phyloP scores from a whole-genome alignment of 192 early-diverging fungal species.

The Nowakowskiella sp. region DNA sequence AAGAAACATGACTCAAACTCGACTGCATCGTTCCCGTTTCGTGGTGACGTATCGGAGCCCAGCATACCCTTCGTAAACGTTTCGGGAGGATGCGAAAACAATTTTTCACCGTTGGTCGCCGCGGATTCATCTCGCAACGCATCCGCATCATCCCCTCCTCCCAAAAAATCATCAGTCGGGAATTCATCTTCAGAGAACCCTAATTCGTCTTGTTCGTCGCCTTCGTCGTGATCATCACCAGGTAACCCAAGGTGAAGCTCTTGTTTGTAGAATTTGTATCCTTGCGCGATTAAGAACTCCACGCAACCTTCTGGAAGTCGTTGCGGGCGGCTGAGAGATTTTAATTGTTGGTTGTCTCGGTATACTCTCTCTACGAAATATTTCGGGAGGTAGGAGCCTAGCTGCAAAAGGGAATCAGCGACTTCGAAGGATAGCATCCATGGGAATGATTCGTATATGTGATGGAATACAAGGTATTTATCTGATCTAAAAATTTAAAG shows the following conservation, averaged over 20 bases:
- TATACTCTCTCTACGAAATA: not conserved
- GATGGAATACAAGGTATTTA: not conserved
- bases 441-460: not conserved
- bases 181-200: not conserved
- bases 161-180: not conserved
- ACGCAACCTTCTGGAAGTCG: not conserved
- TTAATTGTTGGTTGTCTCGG: not conserved
- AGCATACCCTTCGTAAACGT: not conserved
- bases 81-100: not conserved
- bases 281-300: not conserved
- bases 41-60: not conserved
- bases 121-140: too few species aligned
- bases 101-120: not conserved
- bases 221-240: not conserved
- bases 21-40: not conserved
- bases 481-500: not conserved
- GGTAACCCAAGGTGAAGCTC: not conserved
- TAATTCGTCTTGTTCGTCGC: too few species aligned
- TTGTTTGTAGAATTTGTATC: not conserved
- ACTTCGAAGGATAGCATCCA: not conserved
- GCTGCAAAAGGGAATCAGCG: not conserved
- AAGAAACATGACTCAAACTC: not conserved
- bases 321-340: not conserved
- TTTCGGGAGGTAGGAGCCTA: not conserved
- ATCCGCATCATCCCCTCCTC: too few species aligned